Conservation (phyloP, 106 monocot genomes). For the Agapanthus africanus region DNA sequence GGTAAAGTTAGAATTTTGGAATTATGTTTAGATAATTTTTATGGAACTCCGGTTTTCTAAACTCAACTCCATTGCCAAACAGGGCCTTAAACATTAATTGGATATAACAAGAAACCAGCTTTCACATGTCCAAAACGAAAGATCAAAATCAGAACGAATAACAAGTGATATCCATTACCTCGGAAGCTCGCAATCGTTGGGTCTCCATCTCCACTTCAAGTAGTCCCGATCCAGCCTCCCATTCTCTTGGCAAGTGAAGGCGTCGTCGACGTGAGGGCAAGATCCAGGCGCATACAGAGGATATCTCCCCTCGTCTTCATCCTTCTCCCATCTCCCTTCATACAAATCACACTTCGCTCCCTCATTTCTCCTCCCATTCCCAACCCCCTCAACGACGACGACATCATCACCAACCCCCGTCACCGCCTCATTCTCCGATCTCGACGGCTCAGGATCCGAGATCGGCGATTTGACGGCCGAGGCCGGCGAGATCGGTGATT, state of each 20-base stretch:
- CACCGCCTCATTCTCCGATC: too few species aligned
- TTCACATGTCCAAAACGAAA: too few species aligned
- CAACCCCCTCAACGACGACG: too few species aligned
- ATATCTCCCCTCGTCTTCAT: conserved; percentile 35
- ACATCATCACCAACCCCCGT: neutral
- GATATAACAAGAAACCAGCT: too few species aligned
- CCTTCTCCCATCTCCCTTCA: conserved; percentile 64
- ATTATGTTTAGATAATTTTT: too few species aligned
- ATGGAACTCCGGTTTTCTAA: too few species aligned
- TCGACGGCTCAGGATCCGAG: neutral
- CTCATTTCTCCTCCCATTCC: neutral
- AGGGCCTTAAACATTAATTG: too few species aligned
- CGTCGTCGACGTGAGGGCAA: conserved; percentile 83
- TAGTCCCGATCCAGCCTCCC: conserved; percentile 65
- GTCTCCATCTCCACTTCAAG: conserved; percentile 82
- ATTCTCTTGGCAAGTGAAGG: conserved; percentile 64
- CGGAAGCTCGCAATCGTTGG: conserved; percentile 57
- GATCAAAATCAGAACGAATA: too few species aligned
- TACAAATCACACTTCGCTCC: conserved; percentile 44
- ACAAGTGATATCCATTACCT: too few species aligned
- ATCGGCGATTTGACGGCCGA: neutral
- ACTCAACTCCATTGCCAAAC: too few species aligned
- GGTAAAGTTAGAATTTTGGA: too few species aligned
- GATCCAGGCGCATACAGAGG: conserved; percentile 58
- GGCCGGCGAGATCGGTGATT: neutral